A percentile compares a stretch with the other conserved stretches of the same genome.
Evolutionary conservation across 148 eudicot genomes (phyloP).

Genomic region (Cornus suecica): DNA sequence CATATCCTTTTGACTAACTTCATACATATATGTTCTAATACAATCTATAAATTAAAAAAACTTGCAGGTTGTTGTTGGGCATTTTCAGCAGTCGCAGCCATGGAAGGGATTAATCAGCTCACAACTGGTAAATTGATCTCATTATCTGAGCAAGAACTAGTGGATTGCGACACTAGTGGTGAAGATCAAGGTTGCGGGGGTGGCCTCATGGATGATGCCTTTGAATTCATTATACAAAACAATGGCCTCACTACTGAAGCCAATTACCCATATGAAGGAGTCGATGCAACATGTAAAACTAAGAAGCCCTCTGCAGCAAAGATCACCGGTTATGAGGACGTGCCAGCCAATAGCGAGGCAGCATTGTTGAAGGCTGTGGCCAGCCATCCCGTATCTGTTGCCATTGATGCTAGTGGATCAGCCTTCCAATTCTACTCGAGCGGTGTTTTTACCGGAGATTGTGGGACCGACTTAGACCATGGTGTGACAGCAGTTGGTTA

Average conservation of each 20-base stretch:
- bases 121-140: slow-evolving; percentile 7
- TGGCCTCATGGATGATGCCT: slow-evolving; percentile 16
- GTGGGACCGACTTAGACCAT: slow-evolving; percentile 23
- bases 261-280: slow-evolving; percentile 12
- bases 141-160: slow-evolving; percentile 19
- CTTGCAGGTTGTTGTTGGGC: neutral
- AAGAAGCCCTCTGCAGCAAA: slow-evolving; percentile 8
- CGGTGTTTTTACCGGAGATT: slow-evolving; percentile 20
- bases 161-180: slow-evolving; percentile 12
- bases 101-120: slow-evolving; percentile 15
- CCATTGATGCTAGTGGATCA: slow-evolving; percentile 21
- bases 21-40: too few relatives aligned
- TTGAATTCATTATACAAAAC: slow-evolving; percentile 9
- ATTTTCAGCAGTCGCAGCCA: slow-evolving; percentile 18
- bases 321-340: slow-evolving; percentile 22
- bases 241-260: slow-evolving; percentile 15
- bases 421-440: slow-evolving; percentile 23
- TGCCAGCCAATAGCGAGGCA: slow-evolving; percentile 21
- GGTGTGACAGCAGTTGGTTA: slow-evolving; percentile 26
- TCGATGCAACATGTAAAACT: slow-evolving; percentile 12
- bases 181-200: slow-evolving; percentile 12
- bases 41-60: too few relatives aligned
- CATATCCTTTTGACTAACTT: too few relatives aligned
- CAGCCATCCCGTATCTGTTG: slow-evolving; percentile 25
- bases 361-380: slow-evolving; percentile 23